Base-by-base conservation (phyloP, 1,284 basidiomycete species). In the Coniferiporia weirii region DNA sequence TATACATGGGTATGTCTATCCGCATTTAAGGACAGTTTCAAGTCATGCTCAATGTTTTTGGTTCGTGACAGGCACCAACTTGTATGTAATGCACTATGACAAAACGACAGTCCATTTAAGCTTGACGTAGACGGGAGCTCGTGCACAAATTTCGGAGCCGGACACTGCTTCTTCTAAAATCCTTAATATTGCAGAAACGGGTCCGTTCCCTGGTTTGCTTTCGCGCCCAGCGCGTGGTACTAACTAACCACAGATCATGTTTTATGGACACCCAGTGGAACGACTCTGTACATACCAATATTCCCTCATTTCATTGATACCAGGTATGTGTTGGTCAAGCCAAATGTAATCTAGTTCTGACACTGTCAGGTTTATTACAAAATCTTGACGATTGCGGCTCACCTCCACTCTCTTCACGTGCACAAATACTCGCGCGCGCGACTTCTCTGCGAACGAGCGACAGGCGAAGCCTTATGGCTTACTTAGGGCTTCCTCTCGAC, bases 271-370 rank as follows among this genome's bases (percentile, higher is more conserved):
- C 69, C 96, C 96, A 0, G 96, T 99, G 0, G 97, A 99, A 72
- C 85, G 88, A 60, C 76, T 99, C 35, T 98, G 96, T 75, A 98
- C 95, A 27, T 97, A 94, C 68, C 97, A 99, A 72, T 99, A 99
- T 72, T 96, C 93, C 1, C 80, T 99, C 27, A 82, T 93, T 54
- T 92, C 92, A 0, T 77, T 94, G 12, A 79, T 93, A 63, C 91
- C 92, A 40, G 89, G 89, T 86, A 64, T 51, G 78, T 68, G 45
- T 35, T 48, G 54, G 8, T 47, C 32, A 9, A 20, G 4, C 9
- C 58, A 59, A 5, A 8, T 27, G 43, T 12, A 32, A 56, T 40
- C 49, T 7, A 46, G 35, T 12, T 38, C 19, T 19, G 32, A 3
- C 27, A 38, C 49, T 54, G 17, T 60, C 50, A 81, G 92, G 91